A percentile compares a stretch with the other conserved stretches of the same genome.
phyloP scores from a whole-genome alignment of 2,329 filamentous ascomycete species.

The Pleoardoris graminearum region DNA sequence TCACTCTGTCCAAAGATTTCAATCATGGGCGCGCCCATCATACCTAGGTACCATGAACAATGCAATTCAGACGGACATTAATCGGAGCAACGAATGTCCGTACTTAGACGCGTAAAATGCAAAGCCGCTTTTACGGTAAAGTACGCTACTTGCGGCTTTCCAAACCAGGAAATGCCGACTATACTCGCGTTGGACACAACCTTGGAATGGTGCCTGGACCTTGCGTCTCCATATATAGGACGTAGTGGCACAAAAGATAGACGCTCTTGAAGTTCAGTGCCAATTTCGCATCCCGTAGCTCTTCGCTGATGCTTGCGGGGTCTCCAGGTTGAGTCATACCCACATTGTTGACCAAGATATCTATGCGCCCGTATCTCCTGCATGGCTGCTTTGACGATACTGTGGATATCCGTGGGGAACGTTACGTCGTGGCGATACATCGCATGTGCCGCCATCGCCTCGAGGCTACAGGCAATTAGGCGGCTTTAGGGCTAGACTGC shows the following conservation, averaged over 20 bases:
- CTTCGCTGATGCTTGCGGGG: conserved; percentile 54
- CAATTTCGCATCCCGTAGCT: conserved; percentile 57
- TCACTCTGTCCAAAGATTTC: conserved; percentile 13
- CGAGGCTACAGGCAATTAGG: conserved; percentile 7
- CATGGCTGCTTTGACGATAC: conserved; percentile 11
- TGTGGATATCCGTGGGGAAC: conserved; percentile 2
- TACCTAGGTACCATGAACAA: conserved; percentile 56
- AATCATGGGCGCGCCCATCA: conserved; percentile 55
- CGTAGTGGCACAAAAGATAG: conserved; percentile 57
- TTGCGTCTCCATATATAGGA: conserved; percentile 60
- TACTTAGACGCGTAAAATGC: conserved; percentile 55
- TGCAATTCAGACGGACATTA: conserved; percentile 56
- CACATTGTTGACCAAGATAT: conserved; percentile 61
- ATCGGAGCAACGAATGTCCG: conserved; percentile 50
- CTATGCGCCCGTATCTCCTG: conserved; percentile 54
- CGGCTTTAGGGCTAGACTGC: too few species aligned
- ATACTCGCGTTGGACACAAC: conserved; percentile 56
- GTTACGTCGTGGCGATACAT: conserved; percentile 16
- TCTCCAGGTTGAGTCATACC: conserved; percentile 56
- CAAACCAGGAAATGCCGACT: conserved; percentile 56
- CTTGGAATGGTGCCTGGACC: conserved; percentile 44
- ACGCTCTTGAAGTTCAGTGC: conserved; percentile 61
- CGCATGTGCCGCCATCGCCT: conserved; percentile 4
- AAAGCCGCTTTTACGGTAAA: conserved; percentile 52
- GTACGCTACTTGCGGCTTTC: conserved; percentile 59